Percentiles rank a stretch among this genome's conserved stretches.
Evolutionary conservation across 441 rosid species (phyloP).

Genomic region (Croton laevigatus): DNA sequence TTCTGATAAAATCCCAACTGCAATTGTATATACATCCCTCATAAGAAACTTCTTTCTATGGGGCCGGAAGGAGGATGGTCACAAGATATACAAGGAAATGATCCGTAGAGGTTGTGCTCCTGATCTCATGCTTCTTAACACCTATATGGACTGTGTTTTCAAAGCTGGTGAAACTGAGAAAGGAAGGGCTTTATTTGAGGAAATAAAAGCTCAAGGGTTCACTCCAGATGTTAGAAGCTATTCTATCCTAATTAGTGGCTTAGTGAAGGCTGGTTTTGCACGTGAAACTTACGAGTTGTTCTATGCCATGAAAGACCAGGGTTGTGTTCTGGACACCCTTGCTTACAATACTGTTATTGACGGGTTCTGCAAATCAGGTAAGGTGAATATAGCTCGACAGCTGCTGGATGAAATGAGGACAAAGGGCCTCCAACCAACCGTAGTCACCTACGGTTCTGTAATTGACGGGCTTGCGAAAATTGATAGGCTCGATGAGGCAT

Average conservation of each 20-base stretch:
- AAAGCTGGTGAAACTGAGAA: conserved; percentile 87
- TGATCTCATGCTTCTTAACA: conserved; percentile 75
- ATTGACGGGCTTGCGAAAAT: conserved; percentile 85
- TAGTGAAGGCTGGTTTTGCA: conserved; percentile 82
- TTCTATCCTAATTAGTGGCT: conserved; percentile 76
- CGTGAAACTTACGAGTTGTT: conserved; percentile 73
- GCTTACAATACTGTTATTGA: conserved; percentile 83
- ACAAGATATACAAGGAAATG: conserved; percentile 94
- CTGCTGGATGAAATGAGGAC: conserved; percentile 91
- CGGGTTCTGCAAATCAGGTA: conserved; percentile 92
- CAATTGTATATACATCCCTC: conserved; percentile 73
- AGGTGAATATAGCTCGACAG: conserved; percentile 87
- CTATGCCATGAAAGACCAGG: conserved; percentile 89
- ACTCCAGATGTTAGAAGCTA: conserved; percentile 78
- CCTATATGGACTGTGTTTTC: conserved; percentile 90
- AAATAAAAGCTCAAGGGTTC: conserved; percentile 61
- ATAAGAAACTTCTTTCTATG: conserved; percentile 73
- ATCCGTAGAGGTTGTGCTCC: conserved; percentile 56
- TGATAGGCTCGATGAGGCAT: conserved; percentile 95
- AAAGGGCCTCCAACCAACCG: conserved; percentile 70
- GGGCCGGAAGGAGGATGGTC: conserved; percentile 91
- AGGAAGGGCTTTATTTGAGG: conserved; percentile 80
- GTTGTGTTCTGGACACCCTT: conserved; percentile 74
- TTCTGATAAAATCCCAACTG: conserved; percentile 53
- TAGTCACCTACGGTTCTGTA: conserved; percentile 88